Conservation (phyloP, 495 filamentous ascomycete genomes). For the Entonaema liquescens region DNA sequence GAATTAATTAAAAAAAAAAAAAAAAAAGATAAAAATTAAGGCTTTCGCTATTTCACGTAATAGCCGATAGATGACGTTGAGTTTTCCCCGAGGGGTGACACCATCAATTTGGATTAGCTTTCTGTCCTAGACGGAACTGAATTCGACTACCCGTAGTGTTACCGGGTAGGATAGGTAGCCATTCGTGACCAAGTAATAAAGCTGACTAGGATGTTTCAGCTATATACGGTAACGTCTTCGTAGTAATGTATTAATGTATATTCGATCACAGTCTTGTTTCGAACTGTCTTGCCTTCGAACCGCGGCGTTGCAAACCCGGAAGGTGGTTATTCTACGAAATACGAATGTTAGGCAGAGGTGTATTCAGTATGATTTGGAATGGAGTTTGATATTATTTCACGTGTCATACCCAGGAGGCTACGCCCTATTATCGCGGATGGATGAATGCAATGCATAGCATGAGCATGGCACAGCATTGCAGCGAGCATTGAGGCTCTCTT, state of each 20-base stretch:
- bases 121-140: not conserved
- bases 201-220: not conserved
- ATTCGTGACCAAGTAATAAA: constrained; percentile 1
- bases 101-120: not conserved
- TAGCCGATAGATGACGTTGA: constrained; percentile 4
- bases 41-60: constrained; percentile 5
- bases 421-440: constrained; percentile 28
- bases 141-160: not conserved
- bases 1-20: not conserved
- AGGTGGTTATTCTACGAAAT: constrained; percentile 12
- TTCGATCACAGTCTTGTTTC: constrained; percentile 10
- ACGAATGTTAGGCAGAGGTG: not conserved
- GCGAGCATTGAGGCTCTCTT: constrained; percentile 48
- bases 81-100: constrained; percentile 1
- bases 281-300: constrained; percentile 23
- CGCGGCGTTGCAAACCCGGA: not conserved
- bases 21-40: not conserved
- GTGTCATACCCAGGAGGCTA: constrained; percentile 14
- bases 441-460: constrained; percentile 46
- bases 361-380: constrained; percentile 1
- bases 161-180: not conserved
- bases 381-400: constrained; percentile 17
- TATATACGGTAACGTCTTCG: constrained; percentile 1
- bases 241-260: constrained; percentile 5
- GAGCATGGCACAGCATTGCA: constrained; percentile 44